These are phyloP conservation scores for Aspergillus arachidicola DNA, from an alignment of 2,329 filamentous ascomycete genomes.

Conservation along the genomic window DNA sequence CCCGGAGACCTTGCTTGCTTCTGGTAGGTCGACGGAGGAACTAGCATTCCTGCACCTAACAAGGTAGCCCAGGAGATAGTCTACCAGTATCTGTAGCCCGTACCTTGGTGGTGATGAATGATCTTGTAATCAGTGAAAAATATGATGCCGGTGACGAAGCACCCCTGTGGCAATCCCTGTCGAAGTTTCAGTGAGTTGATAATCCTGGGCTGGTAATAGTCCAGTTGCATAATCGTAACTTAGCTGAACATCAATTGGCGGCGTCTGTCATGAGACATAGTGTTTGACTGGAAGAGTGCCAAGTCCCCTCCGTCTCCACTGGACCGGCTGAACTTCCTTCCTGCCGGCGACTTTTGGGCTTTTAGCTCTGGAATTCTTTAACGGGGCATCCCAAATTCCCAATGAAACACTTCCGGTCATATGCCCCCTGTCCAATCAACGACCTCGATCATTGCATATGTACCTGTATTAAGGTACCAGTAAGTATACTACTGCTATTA, in stretches of 20 bases:
- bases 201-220: neutral
- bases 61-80: neutral
- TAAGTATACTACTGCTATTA: neutral
- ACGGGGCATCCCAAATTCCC: neutral
- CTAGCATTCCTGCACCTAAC: neutral
- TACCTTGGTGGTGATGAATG: neutral
- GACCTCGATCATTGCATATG: neutral
- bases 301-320: neutral
- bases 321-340: conserved; percentile 1
- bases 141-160: neutral
- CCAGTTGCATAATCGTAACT: neutral
- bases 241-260: neutral
- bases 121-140: neutral
- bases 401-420: neutral
- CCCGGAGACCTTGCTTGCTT: neutral
- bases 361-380: neutral
- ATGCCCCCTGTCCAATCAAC: neutral
- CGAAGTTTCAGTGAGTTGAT: neutral
- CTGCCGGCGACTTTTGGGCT: neutral
- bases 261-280: neutral
- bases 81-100: neutral
- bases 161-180: neutral
- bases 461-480: too few relatives aligned
- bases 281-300: neutral
- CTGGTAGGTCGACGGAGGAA: neutral